Evolutionary conservation across 2,329 filamentous ascomycete genomes (phyloP), one percentile per base, ranked within the genome.

Genomic region (Ambrosiella beaveri): DNA sequence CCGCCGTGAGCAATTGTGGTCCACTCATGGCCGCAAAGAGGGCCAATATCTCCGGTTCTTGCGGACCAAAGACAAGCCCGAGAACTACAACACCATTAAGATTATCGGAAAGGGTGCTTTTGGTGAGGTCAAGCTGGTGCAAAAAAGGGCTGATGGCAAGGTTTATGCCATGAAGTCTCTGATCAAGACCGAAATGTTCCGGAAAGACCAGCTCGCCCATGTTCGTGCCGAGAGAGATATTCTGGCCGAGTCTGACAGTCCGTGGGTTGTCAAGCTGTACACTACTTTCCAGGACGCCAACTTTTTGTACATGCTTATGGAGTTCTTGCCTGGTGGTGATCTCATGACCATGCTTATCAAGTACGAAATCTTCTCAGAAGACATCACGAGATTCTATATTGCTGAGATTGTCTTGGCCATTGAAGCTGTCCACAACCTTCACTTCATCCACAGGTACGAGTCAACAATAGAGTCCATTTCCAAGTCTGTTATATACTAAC

Each of bases 291-390:
- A 98, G 72, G 93, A 98, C 69, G 79, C 80, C 51, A 91, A 93
- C 64, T 98, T 96, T 74, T 76, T 98, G 40, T 98, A 98, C 75
- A 93, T 98, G 84, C 77, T 98, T 62, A 98, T 98, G 93, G 93
- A 98, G 72, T 98, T 97, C 72, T 79, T 98, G 70, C 93, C 93
- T 7, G 93, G 93, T 70, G 93, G 93, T 70, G 93, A 98, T 74
- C 72, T 98, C 69, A 98, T 98, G 93, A 98, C 93, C 2, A 98
- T 98, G 93, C 77, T 98, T 64, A 98, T 98, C 75, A 98, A 97
- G 77, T 98, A 98, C 68, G 93, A 98, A 70, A 96, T 98, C 69
- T 98, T 98, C 71, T 95, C 89, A 0, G 91, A 97, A 70, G 93
- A 98, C 64, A 97, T 98, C 64, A 98, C 93, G 37, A 83, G 93